Base-by-base conservation (phyloP, 805 yeast genomes). In the Maudiozyma barnettii region DNA sequence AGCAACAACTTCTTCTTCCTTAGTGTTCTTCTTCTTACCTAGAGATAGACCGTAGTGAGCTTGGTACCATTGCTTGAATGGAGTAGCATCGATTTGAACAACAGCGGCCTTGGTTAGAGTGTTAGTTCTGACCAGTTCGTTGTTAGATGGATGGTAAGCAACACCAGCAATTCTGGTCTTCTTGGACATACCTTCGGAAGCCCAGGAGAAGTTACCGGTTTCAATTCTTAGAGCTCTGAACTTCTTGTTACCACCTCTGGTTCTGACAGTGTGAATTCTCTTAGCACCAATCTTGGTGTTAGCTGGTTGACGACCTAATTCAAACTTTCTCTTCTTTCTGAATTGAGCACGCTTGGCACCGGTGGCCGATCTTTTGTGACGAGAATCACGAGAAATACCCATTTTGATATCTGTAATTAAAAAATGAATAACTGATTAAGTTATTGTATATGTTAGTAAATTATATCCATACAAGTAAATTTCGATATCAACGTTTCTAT, bases 371-470 rank as follows among this genome's bases (percentile, higher is more conserved):
- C 99, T 95, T 87, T 93, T 93, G 89, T 93, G 99, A 80, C 97
- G 96, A 76, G 99, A 91, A 82, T 93, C 98, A 83, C 99, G 91
- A 77, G 98, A 90, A 85, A 93, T 93, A 90, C 99, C 98, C 99
- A 93, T 93, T 75, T 74, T 85, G 71, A 57, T 54, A 49, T 47
- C 55, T 52, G 45, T 41, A 43, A 33, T 41, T 31, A 49, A 39
- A 22, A 21, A 6, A 18, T 18, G 29, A 9, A 33, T 23, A 35
- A 44, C 13, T 41, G 10, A 26, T 26, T 26, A 9, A 26, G 30
- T 26, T 26, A 26, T 26, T 26, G 8, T 26, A 26, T 26, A 26
- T 52, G 57, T 54, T 54, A 54, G 58, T 56, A 56, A 49, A 40
- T 5, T 35, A 16, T 5, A 16, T 35, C 14, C 38, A 35, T 35